Evolutionary conservation across 2,329 filamentous ascomycete genomes (phyloP).

Genomic region (Ilyonectria destructans): DNA sequence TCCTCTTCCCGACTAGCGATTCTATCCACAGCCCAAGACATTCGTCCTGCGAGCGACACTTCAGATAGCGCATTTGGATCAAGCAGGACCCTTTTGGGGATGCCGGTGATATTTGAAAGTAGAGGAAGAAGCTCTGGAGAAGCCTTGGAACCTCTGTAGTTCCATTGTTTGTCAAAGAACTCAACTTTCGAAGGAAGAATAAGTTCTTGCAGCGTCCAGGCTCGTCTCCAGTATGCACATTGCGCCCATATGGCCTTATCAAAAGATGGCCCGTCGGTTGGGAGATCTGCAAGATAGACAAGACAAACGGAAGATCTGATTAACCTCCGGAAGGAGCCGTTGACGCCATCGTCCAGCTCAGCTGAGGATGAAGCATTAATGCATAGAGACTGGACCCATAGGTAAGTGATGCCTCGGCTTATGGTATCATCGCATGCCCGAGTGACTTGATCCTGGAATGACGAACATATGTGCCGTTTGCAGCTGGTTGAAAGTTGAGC

Average conservation of each 20-base stretch:
- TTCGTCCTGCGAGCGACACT: neutral
- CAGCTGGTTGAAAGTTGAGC: no score
- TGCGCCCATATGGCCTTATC: neutral
- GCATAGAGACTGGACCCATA: constrained; percentile 1
- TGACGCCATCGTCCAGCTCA: neutral
- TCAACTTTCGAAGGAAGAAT: neutral
- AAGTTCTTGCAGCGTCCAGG: neutral
- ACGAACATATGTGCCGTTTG: no score
- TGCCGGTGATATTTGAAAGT: neutral
- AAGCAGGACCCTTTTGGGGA: neutral
- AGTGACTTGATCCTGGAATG: neutral
- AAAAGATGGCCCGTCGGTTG: neutral
- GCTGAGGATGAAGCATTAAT: neutral
- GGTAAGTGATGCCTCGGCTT: constrained; percentile 1
- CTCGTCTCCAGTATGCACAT: neutral
- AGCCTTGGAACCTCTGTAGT: neutral
- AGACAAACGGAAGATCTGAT: neutral
- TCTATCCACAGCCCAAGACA: constrained; percentile 5
- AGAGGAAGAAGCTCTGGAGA: no score
- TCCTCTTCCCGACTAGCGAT: constrained; percentile 6
- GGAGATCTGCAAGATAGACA: constrained; percentile 5
- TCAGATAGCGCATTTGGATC: neutral
- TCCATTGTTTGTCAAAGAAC: constrained; percentile 6
- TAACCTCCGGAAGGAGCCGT: neutral
- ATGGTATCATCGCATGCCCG: neutral